phyloP scores from a whole-genome alignment of 106 monocot genomes.

The Vanilla planifolia region DNA sequence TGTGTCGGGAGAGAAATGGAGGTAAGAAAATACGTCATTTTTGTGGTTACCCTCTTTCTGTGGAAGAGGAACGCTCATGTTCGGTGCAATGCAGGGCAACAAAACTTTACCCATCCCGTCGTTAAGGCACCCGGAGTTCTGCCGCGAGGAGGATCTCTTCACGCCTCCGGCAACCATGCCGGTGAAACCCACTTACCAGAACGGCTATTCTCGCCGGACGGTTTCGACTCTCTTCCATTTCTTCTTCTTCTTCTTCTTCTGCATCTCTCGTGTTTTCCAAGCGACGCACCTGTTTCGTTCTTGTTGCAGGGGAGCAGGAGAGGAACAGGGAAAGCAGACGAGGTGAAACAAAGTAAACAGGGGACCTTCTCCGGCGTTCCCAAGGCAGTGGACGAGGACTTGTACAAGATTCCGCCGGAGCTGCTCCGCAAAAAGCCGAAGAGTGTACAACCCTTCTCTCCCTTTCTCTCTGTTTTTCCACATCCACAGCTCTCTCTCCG shows the following conservation, averaged over 20 bases:
- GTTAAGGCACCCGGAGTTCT: conserved; percentile 25
- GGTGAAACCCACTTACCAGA: neutral
- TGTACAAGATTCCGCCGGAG: conserved; percentile 15
- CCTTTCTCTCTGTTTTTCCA: neutral
- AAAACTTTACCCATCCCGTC: conserved; percentile 21
- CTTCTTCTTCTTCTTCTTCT: neutral
- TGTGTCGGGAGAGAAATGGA: conserved; percentile 15
- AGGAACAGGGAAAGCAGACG: no score
- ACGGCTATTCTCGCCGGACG: neutral
- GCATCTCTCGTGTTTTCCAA: neutral
- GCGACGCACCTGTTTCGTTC: neutral
- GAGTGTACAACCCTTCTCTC: conserved; percentile 2
- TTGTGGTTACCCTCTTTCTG: neutral
- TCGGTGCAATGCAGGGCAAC: neutral
- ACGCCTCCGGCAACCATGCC: conserved; percentile 10
- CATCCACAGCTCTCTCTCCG: neutral
- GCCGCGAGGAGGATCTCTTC: conserved; percentile 15
- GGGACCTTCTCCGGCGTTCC: neutral
- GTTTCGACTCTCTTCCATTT: neutral
- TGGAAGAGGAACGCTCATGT: neutral
- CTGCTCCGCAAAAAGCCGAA: conserved; percentile 10
- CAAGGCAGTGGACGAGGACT: conserved; percentile 12
- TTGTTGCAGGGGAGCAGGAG: no score
- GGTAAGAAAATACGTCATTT: conserved; percentile 7
- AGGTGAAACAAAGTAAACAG: no score